These are phyloP conservation scores for Colletotrichum nymphaeae DNA, from an alignment of 2,329 filamentous ascomycete genomes.

Conservation along the genomic window DNA sequence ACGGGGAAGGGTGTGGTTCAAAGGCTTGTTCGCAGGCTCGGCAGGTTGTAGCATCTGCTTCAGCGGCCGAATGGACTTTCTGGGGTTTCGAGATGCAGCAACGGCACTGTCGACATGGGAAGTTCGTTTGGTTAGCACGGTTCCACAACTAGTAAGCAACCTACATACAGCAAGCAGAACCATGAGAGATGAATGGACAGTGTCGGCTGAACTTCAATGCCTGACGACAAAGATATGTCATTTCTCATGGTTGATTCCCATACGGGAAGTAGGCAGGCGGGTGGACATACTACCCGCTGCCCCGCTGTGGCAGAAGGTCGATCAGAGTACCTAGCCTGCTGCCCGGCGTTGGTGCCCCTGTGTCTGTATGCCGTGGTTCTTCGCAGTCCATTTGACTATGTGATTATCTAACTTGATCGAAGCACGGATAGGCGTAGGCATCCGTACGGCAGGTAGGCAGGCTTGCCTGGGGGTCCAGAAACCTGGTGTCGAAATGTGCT, in stretches of 20 bases:
- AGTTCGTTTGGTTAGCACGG: neutral
- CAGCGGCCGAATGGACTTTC: neutral
- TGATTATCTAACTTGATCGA: too few species aligned
- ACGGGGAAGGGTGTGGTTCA: neutral
- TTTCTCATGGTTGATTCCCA: neutral
- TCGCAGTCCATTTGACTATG: neutral
- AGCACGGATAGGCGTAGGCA: neutral
- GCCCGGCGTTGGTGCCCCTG: neutral
- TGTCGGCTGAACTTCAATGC: neutral
- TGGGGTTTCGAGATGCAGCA: neutral
- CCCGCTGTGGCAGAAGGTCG: slow-evolving; percentile 15
- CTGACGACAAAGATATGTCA: slow-evolving; percentile 24
- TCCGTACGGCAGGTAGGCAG: too few species aligned
- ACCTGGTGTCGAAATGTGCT: too few species aligned
- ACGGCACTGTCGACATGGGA: neutral
- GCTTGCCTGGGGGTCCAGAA: too few species aligned
- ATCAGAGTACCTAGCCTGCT: neutral
- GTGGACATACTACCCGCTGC: neutral
- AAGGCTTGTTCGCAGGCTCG: neutral
- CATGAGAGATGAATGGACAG: neutral
- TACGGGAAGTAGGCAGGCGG: neutral
- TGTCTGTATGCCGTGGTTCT: too few species aligned
- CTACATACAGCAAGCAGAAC: neutral
- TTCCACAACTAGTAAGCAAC: neutral
- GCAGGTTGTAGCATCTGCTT: neutral